Conservation (phyloP, 768 basidiomycete genomes). For the Leucogyrophana mollusca region DNA sequence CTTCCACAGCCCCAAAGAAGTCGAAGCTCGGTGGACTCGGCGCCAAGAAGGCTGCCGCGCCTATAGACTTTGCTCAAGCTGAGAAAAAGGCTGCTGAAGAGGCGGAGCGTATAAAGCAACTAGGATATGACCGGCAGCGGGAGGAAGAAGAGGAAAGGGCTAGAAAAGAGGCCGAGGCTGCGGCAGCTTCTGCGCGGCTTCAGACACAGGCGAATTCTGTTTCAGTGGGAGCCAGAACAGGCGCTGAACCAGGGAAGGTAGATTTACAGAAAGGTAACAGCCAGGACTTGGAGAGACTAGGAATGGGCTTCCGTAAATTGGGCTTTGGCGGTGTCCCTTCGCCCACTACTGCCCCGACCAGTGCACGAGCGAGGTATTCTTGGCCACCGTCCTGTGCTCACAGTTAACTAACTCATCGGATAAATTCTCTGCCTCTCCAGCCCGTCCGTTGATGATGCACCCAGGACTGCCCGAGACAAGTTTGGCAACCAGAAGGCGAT, state of each 20-base stretch:
- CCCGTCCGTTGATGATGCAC: slow-evolving; percentile 50
- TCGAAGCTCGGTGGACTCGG: slow-evolving; percentile 76
- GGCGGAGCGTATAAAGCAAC: slow-evolving; percentile 86
- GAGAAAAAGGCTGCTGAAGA: slow-evolving; percentile 89
- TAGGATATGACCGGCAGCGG: slow-evolving; percentile 85
- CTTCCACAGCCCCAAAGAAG: slow-evolving; percentile 50
- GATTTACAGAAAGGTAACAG: slow-evolving; percentile 39
- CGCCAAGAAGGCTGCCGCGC: slow-evolving; percentile 78
- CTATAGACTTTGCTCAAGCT: slow-evolving; percentile 93
- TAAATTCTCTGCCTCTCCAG: slow-evolving; percentile 9
- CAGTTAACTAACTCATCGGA: background rate
- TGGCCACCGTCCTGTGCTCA: background rate
- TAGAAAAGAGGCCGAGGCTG: slow-evolving; percentile 57
- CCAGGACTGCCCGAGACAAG: slow-evolving; percentile 83
- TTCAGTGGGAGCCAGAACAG: slow-evolving; percentile 22
- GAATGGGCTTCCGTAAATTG: slow-evolving; percentile 73
- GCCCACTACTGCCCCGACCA: slow-evolving; percentile 51
- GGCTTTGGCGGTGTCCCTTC: slow-evolving; percentile 85
- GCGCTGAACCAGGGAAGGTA: slow-evolving; percentile 24
- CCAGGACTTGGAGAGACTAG: slow-evolving; percentile 54
- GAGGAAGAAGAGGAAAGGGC: slow-evolving; percentile 84
- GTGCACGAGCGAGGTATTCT: slow-evolving; percentile 39
- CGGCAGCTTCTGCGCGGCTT: slow-evolving; percentile 14
- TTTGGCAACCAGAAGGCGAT: slow-evolving; percentile 94
- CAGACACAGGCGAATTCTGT: slow-evolving; percentile 30